Percentiles rank a stretch among this genome's conserved stretches.
phyloP scores from a whole-genome alignment of 2,329 filamentous ascomycete species.

The Neocatenulostroma microsporum region DNA sequence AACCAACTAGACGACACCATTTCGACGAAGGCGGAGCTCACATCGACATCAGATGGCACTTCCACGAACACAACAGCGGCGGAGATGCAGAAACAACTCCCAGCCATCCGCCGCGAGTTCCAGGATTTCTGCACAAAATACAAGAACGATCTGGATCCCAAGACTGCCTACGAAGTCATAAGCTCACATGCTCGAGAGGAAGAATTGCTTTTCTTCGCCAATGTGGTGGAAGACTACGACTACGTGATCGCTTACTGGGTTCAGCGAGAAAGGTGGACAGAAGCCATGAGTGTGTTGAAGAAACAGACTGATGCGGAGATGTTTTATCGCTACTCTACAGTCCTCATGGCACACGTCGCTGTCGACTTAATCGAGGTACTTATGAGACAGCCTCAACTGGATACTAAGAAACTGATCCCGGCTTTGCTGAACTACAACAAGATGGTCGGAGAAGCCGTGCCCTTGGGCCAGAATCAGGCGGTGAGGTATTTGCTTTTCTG shows the following conservation, averaged over 20 bases:
- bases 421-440: conserved; percentile 91
- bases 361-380: conserved; percentile 87
- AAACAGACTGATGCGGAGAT: conserved; percentile 86
- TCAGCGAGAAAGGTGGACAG: conserved; percentile 83
- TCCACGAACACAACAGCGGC: conserved; percentile 25
- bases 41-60: conserved; percentile 28
- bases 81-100: conserved; percentile 65
- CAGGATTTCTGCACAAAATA: conserved; percentile 81
- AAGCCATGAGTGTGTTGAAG: conserved; percentile 81
- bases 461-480: conserved; percentile 72
- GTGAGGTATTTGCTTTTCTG: conserved; percentile 89
- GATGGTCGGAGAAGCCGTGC: conserved; percentile 50
- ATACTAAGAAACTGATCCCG: conserved; percentile 82
- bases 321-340: conserved; percentile 93
- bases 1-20: conserved; percentile 93
- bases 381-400: conserved; percentile 80
- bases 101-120: conserved; percentile 66
- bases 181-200: conserved; percentile 91
- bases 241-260: conserved; percentile 97
- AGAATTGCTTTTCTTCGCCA: conserved; percentile 86
- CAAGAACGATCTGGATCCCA: conserved; percentile 78
- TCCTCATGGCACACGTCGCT: conserved; percentile 85
- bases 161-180: conserved; percentile 91
- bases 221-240: conserved; percentile 80
- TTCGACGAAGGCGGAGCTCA: conserved; percentile 76